These are phyloP conservation scores for Ustilago loliicola DNA, from an alignment of 1,284 basidiomycete genomes.

Conservation along the genomic window DNA sequence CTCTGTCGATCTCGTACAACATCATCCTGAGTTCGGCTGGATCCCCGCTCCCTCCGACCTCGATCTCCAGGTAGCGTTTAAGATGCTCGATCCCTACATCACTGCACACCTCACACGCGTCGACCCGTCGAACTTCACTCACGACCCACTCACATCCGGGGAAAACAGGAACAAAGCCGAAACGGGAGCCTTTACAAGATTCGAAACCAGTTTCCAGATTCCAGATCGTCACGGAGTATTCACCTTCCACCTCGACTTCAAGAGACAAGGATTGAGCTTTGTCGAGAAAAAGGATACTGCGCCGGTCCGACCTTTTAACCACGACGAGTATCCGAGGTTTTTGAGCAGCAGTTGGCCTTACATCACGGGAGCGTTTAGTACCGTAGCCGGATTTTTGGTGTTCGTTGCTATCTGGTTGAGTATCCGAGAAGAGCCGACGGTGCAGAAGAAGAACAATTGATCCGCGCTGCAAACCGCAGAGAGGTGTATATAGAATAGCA, in stretches of 20 bases:
- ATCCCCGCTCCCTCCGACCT: conserved; percentile 78
- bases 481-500: background rate
- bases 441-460: conserved; percentile 35
- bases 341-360: conserved; percentile 94
- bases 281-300: conserved; percentile 80
- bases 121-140: conserved; percentile 16
- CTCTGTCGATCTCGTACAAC: conserved; percentile 79
- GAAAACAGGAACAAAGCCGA: background rate
- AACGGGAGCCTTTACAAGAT: conserved; percentile 72
- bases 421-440: conserved; percentile 18
- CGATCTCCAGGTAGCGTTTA: conserved; percentile 93
- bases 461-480: too few relatives aligned
- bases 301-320: conserved; percentile 89
- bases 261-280: conserved; percentile 85
- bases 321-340: conserved; percentile 95
- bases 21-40: conserved; percentile 77
- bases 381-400: conserved; percentile 83
- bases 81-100: conserved; percentile 86
- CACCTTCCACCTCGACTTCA: conserved; percentile 91
- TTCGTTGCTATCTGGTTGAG: conserved; percentile 86
- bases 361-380: conserved; percentile 88
- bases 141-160: conserved; percentile 22
- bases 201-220: conserved; percentile 83
- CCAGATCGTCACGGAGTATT: conserved; percentile 98
- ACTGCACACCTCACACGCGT: conserved; percentile 52